Base-by-base conservation (phyloP, 2,329 filamentous ascomycete species). In the Orbilia brochopaga region DNA sequence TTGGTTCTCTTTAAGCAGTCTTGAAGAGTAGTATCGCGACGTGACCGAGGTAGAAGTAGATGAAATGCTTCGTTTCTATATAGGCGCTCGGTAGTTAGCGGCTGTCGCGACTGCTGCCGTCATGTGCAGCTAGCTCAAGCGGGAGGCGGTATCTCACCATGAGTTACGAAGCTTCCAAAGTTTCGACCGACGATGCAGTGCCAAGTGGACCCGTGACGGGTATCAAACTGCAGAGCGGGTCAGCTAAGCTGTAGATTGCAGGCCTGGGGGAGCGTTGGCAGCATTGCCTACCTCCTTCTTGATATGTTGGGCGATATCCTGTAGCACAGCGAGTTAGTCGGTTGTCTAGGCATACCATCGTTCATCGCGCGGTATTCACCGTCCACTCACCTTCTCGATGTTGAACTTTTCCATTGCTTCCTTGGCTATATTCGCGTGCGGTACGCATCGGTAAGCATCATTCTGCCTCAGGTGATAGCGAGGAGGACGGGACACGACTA, bases 21-120 rank as follows among this genome's bases (percentile, higher is more conserved):
- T 99, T 99, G 87, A 97, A 99, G 59, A 99, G 88, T 64, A 99
- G 86, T 79, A 99, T 97, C 70, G 94, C 94, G 81, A 92, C 97
- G 84, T 97, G 94, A 61, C 94, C 94, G 70, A 99, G 89, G 83
- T 99, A 99, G 84, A 99, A 99, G 84, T 99, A 99, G 80, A 99
- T 97, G 84, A 99, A 99, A 82, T 99, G 94, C 83, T 97, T 97
- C 27, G 94, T 97, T 81, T 69, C 62, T 64, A 51, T 7, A 23
- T 32, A 32, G 19, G 10, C 27, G 5, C 2, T 27, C 40, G 23
- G 32, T 21, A 21, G 19, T 17, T 23, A 10, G 13, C 35, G 7
- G 15, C n/a, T 42, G 21, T 66, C 10, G 40, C 23, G n/a, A 50
- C 19, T n/a, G 10, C 37, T 55, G 42, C 24, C n/a, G n/a, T n/a